phyloP scores from a whole-genome alignment of 2,329 filamentous ascomycete genomes.

The Fulvia fulva region DNA sequence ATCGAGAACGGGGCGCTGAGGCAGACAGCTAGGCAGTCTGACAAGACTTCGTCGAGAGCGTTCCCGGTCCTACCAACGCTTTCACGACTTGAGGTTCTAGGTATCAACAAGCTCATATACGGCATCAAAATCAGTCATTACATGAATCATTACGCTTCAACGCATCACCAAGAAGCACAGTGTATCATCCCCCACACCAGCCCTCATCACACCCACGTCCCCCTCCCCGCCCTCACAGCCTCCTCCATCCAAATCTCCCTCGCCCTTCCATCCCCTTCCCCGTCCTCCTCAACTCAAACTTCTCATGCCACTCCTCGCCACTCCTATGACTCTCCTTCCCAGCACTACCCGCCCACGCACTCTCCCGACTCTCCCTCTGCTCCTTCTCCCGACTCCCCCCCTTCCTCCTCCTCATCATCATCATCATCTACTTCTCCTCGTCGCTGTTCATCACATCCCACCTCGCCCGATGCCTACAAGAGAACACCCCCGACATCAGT shows the following conservation, averaged over 20 bases:
- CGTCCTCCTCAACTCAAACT: conserved; percentile 5
- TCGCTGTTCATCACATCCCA: background rate
- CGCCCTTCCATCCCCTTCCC: background rate
- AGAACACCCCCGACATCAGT: background rate
- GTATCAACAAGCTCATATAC: too few relatives aligned
- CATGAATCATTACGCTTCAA: background rate
- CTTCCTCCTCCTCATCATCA: background rate
- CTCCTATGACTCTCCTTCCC: background rate
- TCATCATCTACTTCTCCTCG: background rate
- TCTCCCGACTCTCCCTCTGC: background rate
- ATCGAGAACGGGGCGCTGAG: too few relatives aligned
- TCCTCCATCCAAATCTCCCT: background rate
- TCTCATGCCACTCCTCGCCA: background rate
- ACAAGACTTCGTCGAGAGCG: too few relatives aligned
- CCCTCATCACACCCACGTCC: background rate
- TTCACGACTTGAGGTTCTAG: too few relatives aligned
- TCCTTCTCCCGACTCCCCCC: background rate
- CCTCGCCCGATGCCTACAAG: background rate
- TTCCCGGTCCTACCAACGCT: too few relatives aligned
- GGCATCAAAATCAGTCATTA: background rate
- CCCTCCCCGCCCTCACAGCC: background rate
- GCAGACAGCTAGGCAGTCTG: too few relatives aligned
- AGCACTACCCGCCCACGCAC: background rate
- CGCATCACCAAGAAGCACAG: background rate
- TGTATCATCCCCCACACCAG: background rate